phyloP scores from a whole-genome alignment of 1,284 basidiomycete species.

The Fomitopsis pinicola region DNA sequence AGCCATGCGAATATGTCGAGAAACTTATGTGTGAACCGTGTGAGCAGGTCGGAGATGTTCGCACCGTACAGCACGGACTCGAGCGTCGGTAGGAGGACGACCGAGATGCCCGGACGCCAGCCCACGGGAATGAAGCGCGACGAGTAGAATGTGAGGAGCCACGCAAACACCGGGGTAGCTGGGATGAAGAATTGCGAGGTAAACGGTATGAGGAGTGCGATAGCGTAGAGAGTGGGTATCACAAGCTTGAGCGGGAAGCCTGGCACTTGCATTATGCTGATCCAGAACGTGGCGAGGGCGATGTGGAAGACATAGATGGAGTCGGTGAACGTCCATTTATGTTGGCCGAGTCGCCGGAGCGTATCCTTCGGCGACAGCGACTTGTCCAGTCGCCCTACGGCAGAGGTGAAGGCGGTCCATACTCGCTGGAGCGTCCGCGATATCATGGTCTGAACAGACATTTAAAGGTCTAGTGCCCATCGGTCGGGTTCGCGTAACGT shows the following conservation, averaged over 20 bases:
- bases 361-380: constrained; percentile 70
- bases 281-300: constrained; percentile 66
- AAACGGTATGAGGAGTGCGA: constrained; percentile 77
- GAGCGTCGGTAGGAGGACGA: constrained; percentile 89
- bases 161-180: constrained; percentile 83
- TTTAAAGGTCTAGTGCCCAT: constrained; percentile 7
- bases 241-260: constrained; percentile 73
- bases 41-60: constrained; percentile 95
- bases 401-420: constrained; percentile 52
- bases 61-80: constrained; percentile 95
- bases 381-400: constrained; percentile 69
- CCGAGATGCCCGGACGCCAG: constrained; percentile 82
- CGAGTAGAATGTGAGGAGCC: constrained; percentile 84
- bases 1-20: constrained; percentile 95
- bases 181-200: constrained; percentile 93
- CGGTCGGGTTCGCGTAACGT: neutral
- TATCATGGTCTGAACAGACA: constrained; percentile 8
- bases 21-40: constrained; percentile 87
- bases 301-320: constrained; percentile 63
- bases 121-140: constrained; percentile 79
- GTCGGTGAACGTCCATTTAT: constrained; percentile 60
- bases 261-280: constrained; percentile 74
- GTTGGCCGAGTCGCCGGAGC: constrained; percentile 54
- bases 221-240: constrained; percentile 73
- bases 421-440: constrained; percentile 26